These are phyloP conservation scores for Ceratocystis harringtonii DNA, from an alignment of 2,329 filamentous ascomycete species.

Conservation along the genomic window DNA sequence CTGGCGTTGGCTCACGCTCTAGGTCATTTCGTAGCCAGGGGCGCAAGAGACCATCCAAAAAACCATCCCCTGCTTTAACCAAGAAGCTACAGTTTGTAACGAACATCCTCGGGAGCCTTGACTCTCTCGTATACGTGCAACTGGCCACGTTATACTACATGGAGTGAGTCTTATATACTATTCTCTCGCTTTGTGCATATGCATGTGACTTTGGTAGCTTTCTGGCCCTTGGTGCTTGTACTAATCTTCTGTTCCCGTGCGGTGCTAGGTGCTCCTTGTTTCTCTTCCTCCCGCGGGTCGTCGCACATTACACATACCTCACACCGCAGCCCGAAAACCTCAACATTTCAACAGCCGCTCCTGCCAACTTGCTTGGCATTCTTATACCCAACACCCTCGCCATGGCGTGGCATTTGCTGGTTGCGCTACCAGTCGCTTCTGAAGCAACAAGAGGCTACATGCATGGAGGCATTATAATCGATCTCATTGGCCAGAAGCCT, in stretches of 20 bases:
- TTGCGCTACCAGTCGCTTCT: conserved; percentile 39
- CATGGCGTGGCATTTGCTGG: conserved; percentile 43
- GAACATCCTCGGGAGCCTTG: conserved; percentile 44
- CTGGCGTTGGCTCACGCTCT: conserved; percentile 19
- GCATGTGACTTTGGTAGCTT: too few species aligned
- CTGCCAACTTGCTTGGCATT: conserved; percentile 42
- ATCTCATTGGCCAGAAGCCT: conserved; percentile 52
- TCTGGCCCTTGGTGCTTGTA: neutral
- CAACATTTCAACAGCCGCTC: conserved; percentile 40
- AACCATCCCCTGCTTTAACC: conserved; percentile 30
- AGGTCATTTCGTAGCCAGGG: conserved; percentile 23
- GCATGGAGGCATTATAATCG: conserved; percentile 51
- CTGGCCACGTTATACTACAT: conserved; percentile 53
- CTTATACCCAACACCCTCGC: conserved; percentile 45
- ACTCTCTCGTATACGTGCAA: conserved; percentile 49
- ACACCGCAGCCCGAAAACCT: conserved; percentile 46
- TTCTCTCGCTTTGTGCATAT: too few species aligned
- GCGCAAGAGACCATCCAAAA: conserved; percentile 23
- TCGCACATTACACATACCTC: conserved; percentile 48
- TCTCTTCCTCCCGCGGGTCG: conserved; percentile 42
- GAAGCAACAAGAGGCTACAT: conserved; percentile 50
- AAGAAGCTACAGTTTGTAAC: conserved; percentile 48
- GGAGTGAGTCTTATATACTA: conserved; percentile 37
- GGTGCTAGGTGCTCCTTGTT: conserved; percentile 47
- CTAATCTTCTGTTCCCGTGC: conserved; percentile 13